Evolutionary conservation across 768 basidiomycete species (phyloP).

Genomic region (Naganishia onofrii): DNA sequence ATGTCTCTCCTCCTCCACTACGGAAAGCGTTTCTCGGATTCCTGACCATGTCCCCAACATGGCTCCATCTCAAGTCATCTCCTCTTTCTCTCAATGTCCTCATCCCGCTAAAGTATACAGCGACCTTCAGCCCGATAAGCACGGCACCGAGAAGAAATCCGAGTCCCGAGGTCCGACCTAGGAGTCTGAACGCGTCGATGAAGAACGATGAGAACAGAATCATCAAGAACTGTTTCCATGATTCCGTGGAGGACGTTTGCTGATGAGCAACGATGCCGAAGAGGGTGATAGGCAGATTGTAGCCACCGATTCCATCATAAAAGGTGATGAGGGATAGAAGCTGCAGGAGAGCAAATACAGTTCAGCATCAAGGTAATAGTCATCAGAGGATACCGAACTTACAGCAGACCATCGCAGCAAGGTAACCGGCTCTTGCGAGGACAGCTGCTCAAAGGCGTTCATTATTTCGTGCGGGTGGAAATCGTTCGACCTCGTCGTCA

Average conservation of each 20-base stretch:
- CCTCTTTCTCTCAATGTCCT: constrained; percentile 27
- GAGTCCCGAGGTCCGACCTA: constrained; percentile 1
- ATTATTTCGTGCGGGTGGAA: neutral
- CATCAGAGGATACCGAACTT: neutral
- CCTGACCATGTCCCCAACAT: constrained; percentile 16
- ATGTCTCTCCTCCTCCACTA: neutral
- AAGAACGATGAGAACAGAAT: constrained; percentile 29
- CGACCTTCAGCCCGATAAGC: constrained; percentile 21
- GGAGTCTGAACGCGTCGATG: constrained; percentile 23
- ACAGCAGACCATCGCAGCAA: constrained; percentile 16
- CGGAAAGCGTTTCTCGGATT: constrained; percentile 20
- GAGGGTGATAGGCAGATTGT: constrained; percentile 30
- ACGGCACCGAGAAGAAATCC: constrained; percentile 21
- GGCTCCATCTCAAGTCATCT: constrained; percentile 16
- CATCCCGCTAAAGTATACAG: constrained; percentile 30
- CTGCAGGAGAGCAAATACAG: neutral
- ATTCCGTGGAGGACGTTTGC: constrained; percentile 1
- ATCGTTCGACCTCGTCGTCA: no score
- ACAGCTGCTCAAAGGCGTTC: constrained; percentile 5
- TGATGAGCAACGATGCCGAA: constrained; percentile 30
- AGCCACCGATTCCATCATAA: constrained; percentile 20
- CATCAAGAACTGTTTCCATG: constrained; percentile 25
- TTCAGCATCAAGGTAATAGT: neutral
- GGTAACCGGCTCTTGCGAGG: constrained; percentile 11
- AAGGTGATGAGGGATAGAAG: constrained; percentile 21